Conservation (phyloP, 2,329 filamentous ascomycete species). For the Paracamarosporium sp. region DNA sequence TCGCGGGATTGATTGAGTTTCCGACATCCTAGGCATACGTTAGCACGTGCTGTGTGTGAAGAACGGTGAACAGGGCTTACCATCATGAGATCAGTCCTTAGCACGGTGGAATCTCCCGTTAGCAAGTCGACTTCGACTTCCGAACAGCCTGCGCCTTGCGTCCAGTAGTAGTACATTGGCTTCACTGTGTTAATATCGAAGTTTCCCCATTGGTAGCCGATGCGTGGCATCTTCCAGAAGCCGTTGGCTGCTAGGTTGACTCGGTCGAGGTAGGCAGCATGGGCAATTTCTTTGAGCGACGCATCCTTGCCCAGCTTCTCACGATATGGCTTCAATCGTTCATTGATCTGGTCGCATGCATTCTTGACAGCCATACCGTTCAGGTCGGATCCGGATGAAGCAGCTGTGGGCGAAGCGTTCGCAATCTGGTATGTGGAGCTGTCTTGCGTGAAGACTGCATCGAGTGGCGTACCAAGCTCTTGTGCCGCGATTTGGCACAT, state of each 20-base stretch:
- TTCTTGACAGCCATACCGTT: conserved; percentile 95
- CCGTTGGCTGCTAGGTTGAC: conserved; percentile 95
- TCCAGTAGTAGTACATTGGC: conserved; percentile 98
- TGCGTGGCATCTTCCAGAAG: conserved; percentile 96
- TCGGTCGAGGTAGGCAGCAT: conserved; percentile 91
- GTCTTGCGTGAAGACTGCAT: conserved; percentile 87
- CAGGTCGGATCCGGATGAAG: conserved; percentile 89
- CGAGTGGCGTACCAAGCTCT: conserved; percentile 80
- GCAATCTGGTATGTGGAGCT: conserved; percentile 84
- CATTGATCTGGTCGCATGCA: conserved; percentile 87
- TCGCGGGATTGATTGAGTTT: conserved; percentile 76
- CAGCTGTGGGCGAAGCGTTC: conserved; percentile 90
- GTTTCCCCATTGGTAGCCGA: conserved; percentile 85
- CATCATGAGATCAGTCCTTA: conserved; percentile 93
- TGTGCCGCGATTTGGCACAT: conserved; percentile 95
- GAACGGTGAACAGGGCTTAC: conserved; percentile 15
- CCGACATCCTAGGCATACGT: conserved; percentile 70
- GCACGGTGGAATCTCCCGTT: conserved; percentile 89
- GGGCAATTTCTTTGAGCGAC: conserved; percentile 83
- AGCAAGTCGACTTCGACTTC: conserved; percentile 92
- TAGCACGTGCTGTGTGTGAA: conserved; percentile 5
- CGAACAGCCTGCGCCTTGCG: conserved; percentile 79
- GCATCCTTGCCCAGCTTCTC: conserved; percentile 79
- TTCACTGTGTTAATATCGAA: conserved; percentile 41
- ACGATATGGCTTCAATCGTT: conserved; percentile 81